phyloP scores from a whole-genome alignment of 1,284 basidiomycete species.

The Inonotus obliquus region DNA sequence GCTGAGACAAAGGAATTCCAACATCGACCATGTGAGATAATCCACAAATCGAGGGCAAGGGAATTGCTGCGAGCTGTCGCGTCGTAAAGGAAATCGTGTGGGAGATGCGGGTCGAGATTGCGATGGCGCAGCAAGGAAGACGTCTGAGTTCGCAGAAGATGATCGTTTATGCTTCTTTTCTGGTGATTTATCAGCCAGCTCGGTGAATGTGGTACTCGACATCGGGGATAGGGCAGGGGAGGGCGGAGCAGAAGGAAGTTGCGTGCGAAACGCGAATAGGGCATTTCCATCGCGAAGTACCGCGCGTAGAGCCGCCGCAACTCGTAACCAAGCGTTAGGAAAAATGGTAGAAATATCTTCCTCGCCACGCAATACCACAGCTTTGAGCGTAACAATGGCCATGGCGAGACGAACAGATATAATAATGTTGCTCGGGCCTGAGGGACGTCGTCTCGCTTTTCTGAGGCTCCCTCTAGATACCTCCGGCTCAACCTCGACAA shows the following conservation, averaged over 20 bases:
- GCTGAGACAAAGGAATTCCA: conserved; percentile 63
- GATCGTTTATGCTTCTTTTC: conserved; percentile 11
- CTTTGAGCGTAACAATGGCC: conserved; percentile 41
- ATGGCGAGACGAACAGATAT: conserved; percentile 9
- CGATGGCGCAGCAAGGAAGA: not conserved
- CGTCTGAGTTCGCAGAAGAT: conserved; percentile 13
- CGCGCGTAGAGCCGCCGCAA: conserved; percentile 45
- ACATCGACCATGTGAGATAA: conserved; percentile 69
- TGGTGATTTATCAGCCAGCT: conserved; percentile 1
- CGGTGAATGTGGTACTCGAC: conserved; percentile 10
- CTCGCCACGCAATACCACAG: conserved; percentile 60
- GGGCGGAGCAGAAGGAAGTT: conserved; percentile 37
- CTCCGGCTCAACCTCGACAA: conserved; percentile 32
- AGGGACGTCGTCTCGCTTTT: conserved; percentile 9
- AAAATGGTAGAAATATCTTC: conserved; percentile 49
- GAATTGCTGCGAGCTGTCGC: conserved; percentile 23
- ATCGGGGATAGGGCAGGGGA: conserved; percentile 39
- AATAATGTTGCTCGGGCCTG: not conserved
- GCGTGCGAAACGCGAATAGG: conserved; percentile 41
- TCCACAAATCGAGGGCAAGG: conserved; percentile 54
- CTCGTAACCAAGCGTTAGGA: conserved; percentile 58
- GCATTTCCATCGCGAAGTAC: conserved; percentile 56
- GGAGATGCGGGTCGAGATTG: conserved; percentile 25
- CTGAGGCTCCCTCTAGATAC: not conserved
- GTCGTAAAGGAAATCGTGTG: conserved; percentile 19